Conservation (phyloP, 2,329 filamentous ascomycete genomes). For the Fusarium ramigenum region DNA sequence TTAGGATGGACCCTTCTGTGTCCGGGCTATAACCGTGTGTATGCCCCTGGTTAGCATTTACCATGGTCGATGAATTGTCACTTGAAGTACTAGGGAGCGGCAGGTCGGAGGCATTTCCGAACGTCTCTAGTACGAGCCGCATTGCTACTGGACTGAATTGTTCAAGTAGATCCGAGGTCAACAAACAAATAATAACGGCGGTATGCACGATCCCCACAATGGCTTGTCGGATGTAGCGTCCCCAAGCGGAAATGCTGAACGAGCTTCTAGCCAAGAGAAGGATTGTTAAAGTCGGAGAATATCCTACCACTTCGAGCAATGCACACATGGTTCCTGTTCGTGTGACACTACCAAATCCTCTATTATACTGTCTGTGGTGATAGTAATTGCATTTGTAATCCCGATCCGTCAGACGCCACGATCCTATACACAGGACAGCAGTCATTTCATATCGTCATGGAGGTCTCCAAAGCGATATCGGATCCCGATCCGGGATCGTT, state of each 20-base stretch:
- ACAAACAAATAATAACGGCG: not conserved
- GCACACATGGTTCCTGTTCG: not conserved
- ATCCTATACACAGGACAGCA: too few species aligned
- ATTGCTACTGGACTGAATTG: too few species aligned
- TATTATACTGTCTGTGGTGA: not conserved
- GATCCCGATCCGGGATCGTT: not conserved
- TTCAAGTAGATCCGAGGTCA: too few species aligned
- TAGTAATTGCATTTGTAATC: not conserved
- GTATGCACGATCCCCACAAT: not conserved
- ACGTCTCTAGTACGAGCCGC: not conserved
- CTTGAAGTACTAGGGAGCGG: not conserved
- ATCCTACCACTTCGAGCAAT: not conserved
- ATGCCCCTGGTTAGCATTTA: not conserved
- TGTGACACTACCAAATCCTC: not conserved
- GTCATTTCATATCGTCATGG: not conserved
- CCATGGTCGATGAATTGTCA: not conserved
- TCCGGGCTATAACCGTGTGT: too few species aligned
- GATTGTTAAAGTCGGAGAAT: not conserved
- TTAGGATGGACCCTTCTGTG: not conserved
- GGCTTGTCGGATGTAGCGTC: not conserved
- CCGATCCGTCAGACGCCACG: not conserved
- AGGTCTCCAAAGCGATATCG: not conserved
- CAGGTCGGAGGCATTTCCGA: not conserved
- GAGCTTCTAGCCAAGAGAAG: not conserved
- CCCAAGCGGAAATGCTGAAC: not conserved